These are phyloP conservation scores for Trichothecium roseum DNA, from an alignment of 2,329 filamentous ascomycete genomes.

Conservation along the genomic window DNA sequence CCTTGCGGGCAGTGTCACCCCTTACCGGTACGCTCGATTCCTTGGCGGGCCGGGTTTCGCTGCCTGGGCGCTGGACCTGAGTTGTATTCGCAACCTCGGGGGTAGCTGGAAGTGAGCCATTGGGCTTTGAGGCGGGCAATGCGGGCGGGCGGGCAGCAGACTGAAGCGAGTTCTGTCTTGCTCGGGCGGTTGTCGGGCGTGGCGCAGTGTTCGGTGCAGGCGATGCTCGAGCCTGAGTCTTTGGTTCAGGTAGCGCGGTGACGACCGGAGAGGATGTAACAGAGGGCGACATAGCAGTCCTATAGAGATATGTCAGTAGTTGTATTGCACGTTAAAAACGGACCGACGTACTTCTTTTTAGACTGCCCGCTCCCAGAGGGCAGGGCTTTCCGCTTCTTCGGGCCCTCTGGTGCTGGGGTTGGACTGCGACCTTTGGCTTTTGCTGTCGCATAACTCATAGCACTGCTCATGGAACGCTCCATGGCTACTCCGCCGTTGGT, in stretches of 20 bases:
- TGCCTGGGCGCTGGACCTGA: conserved; percentile 16
- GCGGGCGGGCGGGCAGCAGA: conserved; percentile 47
- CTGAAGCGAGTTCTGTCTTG: conserved; percentile 64
- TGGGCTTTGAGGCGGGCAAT: conserved; percentile 51
- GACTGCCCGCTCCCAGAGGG: conserved; percentile 55
- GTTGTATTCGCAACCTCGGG: conserved; percentile 23
- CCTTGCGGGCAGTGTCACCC: conserved; percentile 21
- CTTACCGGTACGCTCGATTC: conserved; percentile 29
- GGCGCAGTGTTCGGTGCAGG: conserved; percentile 47
- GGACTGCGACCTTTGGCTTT: conserved; percentile 56
- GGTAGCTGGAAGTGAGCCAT: conserved; percentile 31
- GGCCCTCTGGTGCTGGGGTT: conserved; percentile 53
- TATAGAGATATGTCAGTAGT: conserved; percentile 13
- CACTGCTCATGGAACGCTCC: conserved; percentile 59
- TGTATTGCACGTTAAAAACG: not conserved
- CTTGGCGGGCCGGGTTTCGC: conserved; percentile 39
- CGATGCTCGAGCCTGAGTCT: conserved; percentile 40
- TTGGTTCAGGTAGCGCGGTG: conserved; percentile 54
- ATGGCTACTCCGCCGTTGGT: conserved; percentile 38
- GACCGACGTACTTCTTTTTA: conserved; percentile 62
- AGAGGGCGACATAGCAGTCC: conserved; percentile 53
- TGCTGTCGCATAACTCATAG: conserved; percentile 36
- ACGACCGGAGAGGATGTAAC: conserved; percentile 68
- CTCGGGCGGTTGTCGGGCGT: conserved; percentile 58
- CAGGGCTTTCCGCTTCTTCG: conserved; percentile 62